Evolutionary conservation across 1,284 basidiomycete genomes (phyloP).

Genomic region (Jaminaea rosea): DNA sequence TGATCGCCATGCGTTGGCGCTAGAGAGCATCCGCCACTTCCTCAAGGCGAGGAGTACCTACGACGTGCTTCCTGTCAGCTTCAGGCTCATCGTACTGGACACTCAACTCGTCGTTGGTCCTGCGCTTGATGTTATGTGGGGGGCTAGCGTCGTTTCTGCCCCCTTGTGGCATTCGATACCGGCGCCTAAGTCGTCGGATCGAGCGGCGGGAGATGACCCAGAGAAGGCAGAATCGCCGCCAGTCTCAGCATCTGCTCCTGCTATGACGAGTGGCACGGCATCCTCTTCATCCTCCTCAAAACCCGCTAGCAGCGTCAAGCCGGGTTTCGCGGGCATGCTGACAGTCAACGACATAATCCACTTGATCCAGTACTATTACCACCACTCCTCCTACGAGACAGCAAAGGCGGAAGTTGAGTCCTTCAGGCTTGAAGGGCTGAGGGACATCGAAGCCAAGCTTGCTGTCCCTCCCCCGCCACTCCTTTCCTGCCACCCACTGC

Average conservation of each 20-base stretch:
- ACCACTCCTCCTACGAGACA: constrained; percentile 59
- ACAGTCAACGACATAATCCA: constrained; percentile 47
- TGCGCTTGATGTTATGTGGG: constrained; percentile 46
- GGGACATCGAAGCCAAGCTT: constrained; percentile 82
- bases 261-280: neutral
- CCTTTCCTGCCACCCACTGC: constrained; percentile 71
- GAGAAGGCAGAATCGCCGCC: neutral
- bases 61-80: constrained; percentile 92
- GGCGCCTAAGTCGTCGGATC: constrained; percentile 11
- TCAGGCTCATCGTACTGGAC: constrained; percentile 91
- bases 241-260: neutral
- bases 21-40: constrained; percentile 69
- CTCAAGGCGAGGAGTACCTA: constrained; percentile 78
- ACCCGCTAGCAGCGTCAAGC: constrained; percentile 6
- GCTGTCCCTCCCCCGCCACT: constrained; percentile 87
- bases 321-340: constrained; percentile 45
- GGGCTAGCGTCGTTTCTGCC: constrained; percentile 72
- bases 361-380: constrained; percentile 44
- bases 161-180: constrained; percentile 63
- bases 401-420: constrained; percentile 85
- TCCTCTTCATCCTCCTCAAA: neutral
- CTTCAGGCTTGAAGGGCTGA: constrained; percentile 65
- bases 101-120: constrained; percentile 43
- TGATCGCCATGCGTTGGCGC: constrained; percentile 50
- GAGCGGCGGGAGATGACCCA: neutral